Conservation (phyloP, 495 filamentous ascomycete species). For the Daldinia decipiens region DNA sequence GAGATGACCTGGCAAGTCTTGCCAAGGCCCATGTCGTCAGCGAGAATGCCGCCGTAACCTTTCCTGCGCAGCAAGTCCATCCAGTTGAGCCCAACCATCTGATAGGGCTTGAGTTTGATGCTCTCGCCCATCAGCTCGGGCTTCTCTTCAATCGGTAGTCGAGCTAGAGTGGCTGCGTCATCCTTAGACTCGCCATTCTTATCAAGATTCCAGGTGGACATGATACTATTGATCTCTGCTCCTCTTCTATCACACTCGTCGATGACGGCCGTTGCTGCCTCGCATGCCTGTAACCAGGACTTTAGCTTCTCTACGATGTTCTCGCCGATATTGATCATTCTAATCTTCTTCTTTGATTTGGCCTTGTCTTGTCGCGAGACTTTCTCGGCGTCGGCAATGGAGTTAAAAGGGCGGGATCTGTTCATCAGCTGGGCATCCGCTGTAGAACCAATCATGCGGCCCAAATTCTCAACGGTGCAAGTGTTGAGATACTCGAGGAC, state of each 20-base stretch:
- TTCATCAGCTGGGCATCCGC: conserved; percentile 73
- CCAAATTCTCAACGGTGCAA: conserved; percentile 74
- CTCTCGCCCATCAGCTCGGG: conserved; percentile 77
- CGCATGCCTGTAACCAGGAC: conserved; percentile 44
- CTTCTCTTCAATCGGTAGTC: conserved; percentile 65
- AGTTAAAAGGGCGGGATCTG: conserved; percentile 72
- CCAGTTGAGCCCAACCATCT: conserved; percentile 96
- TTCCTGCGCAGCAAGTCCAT: conserved; percentile 80
- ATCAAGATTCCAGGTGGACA: conserved; percentile 42
- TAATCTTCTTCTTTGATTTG: conserved; percentile 51
- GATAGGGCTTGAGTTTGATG: conserved; percentile 86
- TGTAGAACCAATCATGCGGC: conserved; percentile 78
- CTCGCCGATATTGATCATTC: conserved; percentile 51
- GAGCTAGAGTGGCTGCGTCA: conserved; percentile 22
- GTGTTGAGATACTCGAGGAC: conserved; percentile 87
- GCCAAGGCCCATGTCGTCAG: conserved; percentile 97
- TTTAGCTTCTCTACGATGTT: conserved; percentile 51
- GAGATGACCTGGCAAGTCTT: conserved; percentile 98
- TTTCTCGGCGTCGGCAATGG: conserved; percentile 68
- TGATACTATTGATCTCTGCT: conserved; percentile 22
- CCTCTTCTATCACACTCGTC: conserved; percentile 48
- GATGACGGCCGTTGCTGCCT: conserved; percentile 42
- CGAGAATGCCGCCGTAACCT: conserved; percentile 84
- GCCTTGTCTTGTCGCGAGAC: conserved; percentile 61
- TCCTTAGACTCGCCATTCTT: conserved; percentile 38